These are phyloP conservation scores for Phlyctochytrium arcticum DNA, from an alignment of 192 early-diverging fungal species.

Conservation along the genomic window DNA sequence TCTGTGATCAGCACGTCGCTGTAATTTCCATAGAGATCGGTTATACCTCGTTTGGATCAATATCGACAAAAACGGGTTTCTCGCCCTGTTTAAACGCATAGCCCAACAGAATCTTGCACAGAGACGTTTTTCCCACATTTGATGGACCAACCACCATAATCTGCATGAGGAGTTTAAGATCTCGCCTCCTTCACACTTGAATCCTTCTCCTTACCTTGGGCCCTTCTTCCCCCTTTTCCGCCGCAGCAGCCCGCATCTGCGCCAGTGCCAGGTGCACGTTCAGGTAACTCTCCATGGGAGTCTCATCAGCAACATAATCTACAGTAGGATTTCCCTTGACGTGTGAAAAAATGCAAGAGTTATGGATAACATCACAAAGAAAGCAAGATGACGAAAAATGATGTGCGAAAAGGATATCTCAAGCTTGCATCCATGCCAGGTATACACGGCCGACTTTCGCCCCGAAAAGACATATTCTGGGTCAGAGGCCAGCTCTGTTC, in stretches of 20 bases:
- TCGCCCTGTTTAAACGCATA: conserved; percentile 75
- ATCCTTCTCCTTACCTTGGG: conserved; percentile 26
- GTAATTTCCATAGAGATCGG: neutral
- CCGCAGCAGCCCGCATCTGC: conserved; percentile 58
- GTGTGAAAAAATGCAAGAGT: neutral
- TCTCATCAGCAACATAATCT: conserved; percentile 91
- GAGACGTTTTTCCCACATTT: conserved; percentile 89
- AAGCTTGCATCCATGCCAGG: conserved; percentile 85
- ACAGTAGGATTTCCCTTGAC: conserved; percentile 63
- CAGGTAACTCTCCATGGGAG: conserved; percentile 86
- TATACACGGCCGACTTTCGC: conserved; percentile 84
- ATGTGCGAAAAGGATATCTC: conserved; percentile 37
- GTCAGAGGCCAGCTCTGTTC: conserved; percentile 83
- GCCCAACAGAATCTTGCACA: conserved; percentile 81
- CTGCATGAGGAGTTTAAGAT: conserved; percentile 17
- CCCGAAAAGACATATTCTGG: conserved; percentile 76
- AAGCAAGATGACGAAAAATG: conserved; percentile 5
- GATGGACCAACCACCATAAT: conserved; percentile 87
- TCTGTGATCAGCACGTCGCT: neutral
- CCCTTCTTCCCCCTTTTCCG: conserved; percentile 27
- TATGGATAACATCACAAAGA: neutral
- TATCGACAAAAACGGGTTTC: conserved; percentile 75
- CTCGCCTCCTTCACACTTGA: neutral
- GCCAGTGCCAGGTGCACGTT: conserved; percentile 88
- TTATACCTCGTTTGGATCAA: conserved; percentile 75